A percentile compares a stretch with the other conserved stretches of the same genome.
Conservation (phyloP, 1,139 yeast genomes). For the Yamadazyma diospyri region DNA sequence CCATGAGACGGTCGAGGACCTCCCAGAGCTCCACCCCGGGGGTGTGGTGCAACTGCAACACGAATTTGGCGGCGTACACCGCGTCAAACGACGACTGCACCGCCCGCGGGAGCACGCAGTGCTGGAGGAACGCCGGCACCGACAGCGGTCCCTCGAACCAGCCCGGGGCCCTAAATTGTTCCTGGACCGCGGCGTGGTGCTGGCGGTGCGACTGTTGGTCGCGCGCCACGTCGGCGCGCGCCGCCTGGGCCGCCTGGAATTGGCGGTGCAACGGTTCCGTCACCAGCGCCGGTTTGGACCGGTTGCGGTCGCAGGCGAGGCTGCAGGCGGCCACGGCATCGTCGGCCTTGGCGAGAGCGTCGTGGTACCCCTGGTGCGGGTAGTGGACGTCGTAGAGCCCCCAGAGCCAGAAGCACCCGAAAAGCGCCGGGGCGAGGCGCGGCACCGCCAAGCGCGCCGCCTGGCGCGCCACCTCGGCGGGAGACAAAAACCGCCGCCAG, state of each 20-base stretch:
- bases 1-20: slow-evolving; percentile 49
- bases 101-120: slow-evolving; percentile 73
- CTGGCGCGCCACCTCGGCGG: no score
- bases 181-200: slow-evolving; percentile 17
- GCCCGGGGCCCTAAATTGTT: slow-evolving; percentile 14
- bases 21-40: slow-evolving; percentile 41
- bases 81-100: slow-evolving; percentile 87
- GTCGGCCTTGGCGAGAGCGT: slow-evolving; percentile 33
- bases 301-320: no score
- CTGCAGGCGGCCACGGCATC: slow-evolving; percentile 3
- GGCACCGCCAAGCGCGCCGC: slow-evolving; percentile 3
- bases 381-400: slow-evolving; percentile 71
- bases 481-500: slow-evolving; percentile 79
- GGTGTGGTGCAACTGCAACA: slow-evolving; percentile 42
- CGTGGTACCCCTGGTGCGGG: slow-evolving; percentile 48
- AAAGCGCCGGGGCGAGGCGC: slow-evolving; percentile 43
- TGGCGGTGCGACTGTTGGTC: slow-evolving; percentile 30
- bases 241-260: slow-evolving; percentile 23
- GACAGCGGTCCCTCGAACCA: slow-evolving; percentile 25
- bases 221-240: slow-evolving; percentile 22
- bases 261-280: slow-evolving; percentile 27
- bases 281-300: slow-evolving; percentile 21
- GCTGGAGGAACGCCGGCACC: slow-evolving; percentile 45
- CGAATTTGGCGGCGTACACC: slow-evolving; percentile 60
- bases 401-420: slow-evolving; percentile 68